Evolutionary conservation across 106 monocot species (phyloP).

Genomic region (Chionographis japonica): DNA sequence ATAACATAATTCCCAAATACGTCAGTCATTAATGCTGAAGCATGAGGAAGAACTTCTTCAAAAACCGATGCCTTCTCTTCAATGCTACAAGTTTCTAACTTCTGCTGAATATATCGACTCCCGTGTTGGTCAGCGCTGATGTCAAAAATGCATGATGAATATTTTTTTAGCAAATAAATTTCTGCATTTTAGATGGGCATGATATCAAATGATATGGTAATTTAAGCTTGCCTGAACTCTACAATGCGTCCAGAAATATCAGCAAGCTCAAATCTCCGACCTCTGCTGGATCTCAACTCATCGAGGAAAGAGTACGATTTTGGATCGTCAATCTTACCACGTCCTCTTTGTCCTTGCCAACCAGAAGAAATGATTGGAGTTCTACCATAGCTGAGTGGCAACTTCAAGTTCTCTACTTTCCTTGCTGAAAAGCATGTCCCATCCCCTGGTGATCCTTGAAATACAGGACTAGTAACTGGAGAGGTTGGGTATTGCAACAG

Average conservation of each 20-base stretch:
- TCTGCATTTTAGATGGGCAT: not conserved
- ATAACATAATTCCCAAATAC: conserved; percentile 98
- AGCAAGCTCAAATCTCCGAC: conserved; percentile 54
- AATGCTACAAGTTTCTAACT: conserved; percentile 70
- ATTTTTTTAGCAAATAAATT: not conserved
- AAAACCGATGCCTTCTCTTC: conserved; percentile 90
- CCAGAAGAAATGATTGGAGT: conserved; percentile 25
- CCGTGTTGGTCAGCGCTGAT: conserved; percentile 94
- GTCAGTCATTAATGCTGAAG: conserved; percentile 87
- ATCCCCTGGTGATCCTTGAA: conserved; percentile 33
- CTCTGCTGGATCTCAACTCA: conserved; percentile 69
- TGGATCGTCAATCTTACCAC: conserved; percentile 52
- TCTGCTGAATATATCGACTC: conserved; percentile 96
- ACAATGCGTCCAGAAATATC: conserved; percentile 81
- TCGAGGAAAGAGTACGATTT: conserved; percentile 75
- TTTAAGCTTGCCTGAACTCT: conserved; percentile 67
- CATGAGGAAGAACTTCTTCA: conserved; percentile 85
- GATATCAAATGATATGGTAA: not conserved
- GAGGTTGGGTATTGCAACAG: conserved; percentile 59
- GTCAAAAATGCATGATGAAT: conserved; percentile 7
- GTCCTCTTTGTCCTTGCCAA: conserved; percentile 32
- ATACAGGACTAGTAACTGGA: conserved; percentile 43
- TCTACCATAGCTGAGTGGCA: conserved; percentile 29
- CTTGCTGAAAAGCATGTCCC: conserved; percentile 30
- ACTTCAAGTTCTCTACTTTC: conserved; percentile 52